Percentiles rank a stretch among this genome's conserved stretches.
phyloP scores from a whole-genome alignment of 257 asterid genomes.

The Forsythia suspensa region DNA sequence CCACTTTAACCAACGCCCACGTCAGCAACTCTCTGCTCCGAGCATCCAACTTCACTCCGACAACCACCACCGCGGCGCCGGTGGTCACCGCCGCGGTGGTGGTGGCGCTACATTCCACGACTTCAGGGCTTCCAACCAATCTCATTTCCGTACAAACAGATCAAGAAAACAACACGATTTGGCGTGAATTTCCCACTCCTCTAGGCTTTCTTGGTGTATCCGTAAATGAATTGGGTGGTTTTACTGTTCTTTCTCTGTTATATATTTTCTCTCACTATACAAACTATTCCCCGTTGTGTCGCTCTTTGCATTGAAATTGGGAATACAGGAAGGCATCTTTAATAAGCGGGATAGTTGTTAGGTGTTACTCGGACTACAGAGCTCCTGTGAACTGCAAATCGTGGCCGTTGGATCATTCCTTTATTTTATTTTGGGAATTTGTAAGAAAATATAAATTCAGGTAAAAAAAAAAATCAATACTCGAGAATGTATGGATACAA shows the following conservation, averaged over 20 bases:
- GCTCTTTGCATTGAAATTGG: background rate
- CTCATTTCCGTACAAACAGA: slow-evolving; percentile 37
- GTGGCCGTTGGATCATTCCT: background rate
- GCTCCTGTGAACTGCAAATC: slow-evolving; percentile 1
- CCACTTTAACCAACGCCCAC: slow-evolving; percentile 85
- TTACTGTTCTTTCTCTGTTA: slow-evolving; percentile 11
- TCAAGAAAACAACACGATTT: slow-evolving; percentile 23
- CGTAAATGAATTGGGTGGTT: background rate
- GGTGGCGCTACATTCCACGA: slow-evolving; percentile 30
- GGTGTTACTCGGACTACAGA: slow-evolving; percentile 5
- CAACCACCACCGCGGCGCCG: slow-evolving; percentile 64
- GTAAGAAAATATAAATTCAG: no score
- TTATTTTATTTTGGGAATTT: no score
- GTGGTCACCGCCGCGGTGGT: slow-evolving; percentile 26
- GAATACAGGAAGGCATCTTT: background rate
- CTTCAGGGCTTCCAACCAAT: slow-evolving; percentile 25
- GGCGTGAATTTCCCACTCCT: slow-evolving; percentile 5
- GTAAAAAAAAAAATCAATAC: no score
- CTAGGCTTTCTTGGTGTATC: background rate
- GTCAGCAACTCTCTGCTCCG: slow-evolving; percentile 80
- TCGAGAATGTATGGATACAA: no score
- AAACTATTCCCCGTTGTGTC: background rate
- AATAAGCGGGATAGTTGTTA: slow-evolving; percentile 16
- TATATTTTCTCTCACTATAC: background rate
- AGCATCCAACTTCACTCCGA: slow-evolving; percentile 72